Conservation (phyloP, 768 basidiomycete genomes). For the Rhodosporidiobolus odoratus region DNA sequence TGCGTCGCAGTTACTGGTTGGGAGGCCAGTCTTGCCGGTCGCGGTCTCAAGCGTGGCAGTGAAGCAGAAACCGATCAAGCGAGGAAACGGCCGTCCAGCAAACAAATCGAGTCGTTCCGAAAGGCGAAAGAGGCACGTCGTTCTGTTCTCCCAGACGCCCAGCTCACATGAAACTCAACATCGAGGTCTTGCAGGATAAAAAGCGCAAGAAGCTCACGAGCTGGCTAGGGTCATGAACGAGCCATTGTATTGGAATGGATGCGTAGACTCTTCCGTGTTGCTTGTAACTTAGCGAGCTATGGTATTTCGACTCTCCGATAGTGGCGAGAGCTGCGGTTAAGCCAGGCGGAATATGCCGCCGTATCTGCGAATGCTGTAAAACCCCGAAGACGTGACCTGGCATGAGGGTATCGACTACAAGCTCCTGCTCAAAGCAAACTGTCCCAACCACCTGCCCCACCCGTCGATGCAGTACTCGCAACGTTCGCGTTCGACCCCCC, state of each 20-base stretch:
- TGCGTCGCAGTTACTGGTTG: background rate
- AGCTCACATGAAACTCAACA: no score
- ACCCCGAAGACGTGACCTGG: no score
- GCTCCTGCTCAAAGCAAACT: conserved; percentile 2
- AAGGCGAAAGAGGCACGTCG: conserved; percentile 3
- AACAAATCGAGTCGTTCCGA: conserved; percentile 16
- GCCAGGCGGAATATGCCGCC: no score
- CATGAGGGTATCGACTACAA: no score
- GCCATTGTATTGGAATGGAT: background rate
- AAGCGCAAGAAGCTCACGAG: conserved; percentile 11
- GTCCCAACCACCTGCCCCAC: conserved; percentile 2
- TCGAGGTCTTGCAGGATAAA: conserved; percentile 8
- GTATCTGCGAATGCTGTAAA: no score
- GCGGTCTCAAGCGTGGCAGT: conserved; percentile 8
- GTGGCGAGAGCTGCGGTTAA: no score
- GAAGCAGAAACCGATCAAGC: background rate
- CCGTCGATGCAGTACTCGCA: background rate
- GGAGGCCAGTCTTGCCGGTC: background rate
- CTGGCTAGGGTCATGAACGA: background rate
- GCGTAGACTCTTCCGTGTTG: background rate
- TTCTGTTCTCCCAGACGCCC: background rate
- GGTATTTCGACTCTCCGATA: no score
- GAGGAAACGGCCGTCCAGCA: conserved; percentile 1
- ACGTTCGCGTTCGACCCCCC: background rate
- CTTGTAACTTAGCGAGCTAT: no score